Evolutionary conservation across 129 eudicot genomes (phyloP), one percentile per base, ranked within the genome.

Genomic region (Erigeron canadensis): DNA sequence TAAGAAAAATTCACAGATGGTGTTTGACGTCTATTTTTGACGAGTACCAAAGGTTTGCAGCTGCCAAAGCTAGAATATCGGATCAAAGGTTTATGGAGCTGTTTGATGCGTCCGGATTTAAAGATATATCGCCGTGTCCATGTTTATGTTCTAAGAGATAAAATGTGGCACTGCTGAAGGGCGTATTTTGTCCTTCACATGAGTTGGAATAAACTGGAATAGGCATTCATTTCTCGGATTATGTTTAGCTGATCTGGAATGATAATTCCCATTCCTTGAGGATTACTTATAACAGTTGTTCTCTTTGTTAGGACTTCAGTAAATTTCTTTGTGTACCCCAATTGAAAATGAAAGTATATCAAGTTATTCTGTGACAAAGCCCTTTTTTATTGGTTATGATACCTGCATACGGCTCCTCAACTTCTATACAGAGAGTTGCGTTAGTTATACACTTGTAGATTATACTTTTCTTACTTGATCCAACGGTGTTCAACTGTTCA

Each of bases 11-110:
- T 60, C 98, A 87, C 69, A 84, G 75, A 46, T 93, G 98, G 96
- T 93, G 98, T 76, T 69, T 93, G 44, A 87, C 90, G 6, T 87
- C 96, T 4, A 84, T 93, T 10, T 92, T 92, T 65, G 98, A 92
- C 8, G 98, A 92, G 78, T 92, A 92, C 83, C 98, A 86, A 67
- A 81, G 98, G 43, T 93, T 93, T 79, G 96, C 96, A 56, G 96
- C 98, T 48, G 96, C 86, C 18, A 92, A 92, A 74, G 91, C 98
- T 40, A 85, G 98, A 82, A 79, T 89, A 77, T 85, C 90, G 0
- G 96, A 93, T 71, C 96, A 86, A 61, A 89, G 96, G 81, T 93
- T 93, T 72, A 87, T 93, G 62, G 98, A 93, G 87, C 63, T 80
- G 40, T 93, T 93, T 67, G 98, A 93, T 66, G 81, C 78, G 1